Base-by-base conservation (phyloP, 495 filamentous ascomycete species). In the Lophiostoma macrostomum region DNA sequence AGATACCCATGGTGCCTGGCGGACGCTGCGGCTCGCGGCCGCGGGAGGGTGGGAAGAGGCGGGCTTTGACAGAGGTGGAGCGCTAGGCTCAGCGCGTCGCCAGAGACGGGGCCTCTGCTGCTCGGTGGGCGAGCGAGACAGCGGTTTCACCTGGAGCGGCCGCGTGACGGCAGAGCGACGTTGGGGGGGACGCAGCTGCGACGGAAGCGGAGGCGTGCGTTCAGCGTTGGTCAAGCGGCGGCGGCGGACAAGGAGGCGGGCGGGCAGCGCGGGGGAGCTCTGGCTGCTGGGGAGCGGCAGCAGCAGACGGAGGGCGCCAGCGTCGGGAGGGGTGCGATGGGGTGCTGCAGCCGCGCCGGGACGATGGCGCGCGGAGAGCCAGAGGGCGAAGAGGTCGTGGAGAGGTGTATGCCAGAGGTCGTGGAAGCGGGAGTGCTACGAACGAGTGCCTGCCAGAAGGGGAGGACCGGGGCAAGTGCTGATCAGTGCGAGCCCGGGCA, bases 1-100 rank as follows among this genome's bases (percentile, higher is more conserved):
- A 97, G 53, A 77, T 77, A 67, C 93, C 93, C 93, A 98, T 98
- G 67, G 65, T 83, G 71, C 20, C 38, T 53, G 43, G 44, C 27
- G 40, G 27, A 43, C n/a, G 48, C 40, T 50, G 59, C 49, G 53
- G 52, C 47, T 41, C 25, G 24, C 30, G 20, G 60, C 61, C 56
- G 56, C 54, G 41, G 41, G 50, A 64, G 49, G 61, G 66, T 23
- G 16, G 35, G 29, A 10, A 44, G 38, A 40, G 50, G 5, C 25
- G 49, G 44, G 24, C 20, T 36, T 19, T 34, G 41, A 57, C 58
- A 57, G 53, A 54, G 59, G 43, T 37, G 6, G 44, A 50, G 53
- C 53, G 50, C 48, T 50, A 34, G 42, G 37, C 59, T 50, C 41
- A 43, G 43, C 52, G 53, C 58, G 52, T 47, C 37, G 56, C 39